Percentiles rank a stretch among this genome's conserved stretches.
These are phyloP conservation scores for Neurospora terricola DNA, from an alignment of 495 filamentous ascomycete genomes.

Conservation along the genomic window DNA sequence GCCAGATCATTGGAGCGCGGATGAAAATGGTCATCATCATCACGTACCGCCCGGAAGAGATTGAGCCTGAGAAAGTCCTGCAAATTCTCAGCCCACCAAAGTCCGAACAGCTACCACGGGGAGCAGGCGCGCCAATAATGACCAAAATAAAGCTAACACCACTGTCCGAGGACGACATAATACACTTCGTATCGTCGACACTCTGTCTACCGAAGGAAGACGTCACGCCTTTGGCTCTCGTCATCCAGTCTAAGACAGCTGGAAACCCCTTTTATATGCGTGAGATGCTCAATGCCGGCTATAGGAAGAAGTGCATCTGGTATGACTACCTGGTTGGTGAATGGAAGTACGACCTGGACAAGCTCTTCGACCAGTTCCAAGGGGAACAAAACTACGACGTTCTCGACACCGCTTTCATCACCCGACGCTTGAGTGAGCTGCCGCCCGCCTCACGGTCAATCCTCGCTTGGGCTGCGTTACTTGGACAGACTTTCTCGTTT, in stretches of 20 bases:
- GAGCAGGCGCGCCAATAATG: slow-evolving; percentile 32
- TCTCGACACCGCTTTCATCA: slow-evolving; percentile 72
- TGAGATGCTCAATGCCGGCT: slow-evolving; percentile 81
- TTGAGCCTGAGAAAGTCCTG: slow-evolving; percentile 34
- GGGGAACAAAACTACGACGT: slow-evolving; percentile 64
- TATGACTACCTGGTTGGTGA: slow-evolving; percentile 69
- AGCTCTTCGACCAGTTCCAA: slow-evolving; percentile 72
- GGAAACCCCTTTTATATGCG: slow-evolving; percentile 84
- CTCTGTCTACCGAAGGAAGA: slow-evolving; percentile 53
- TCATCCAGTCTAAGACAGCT: slow-evolving; percentile 70
- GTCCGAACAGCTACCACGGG: slow-evolving; percentile 35
- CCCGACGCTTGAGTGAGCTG: slow-evolving; percentile 63
- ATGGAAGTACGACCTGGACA: slow-evolving; percentile 80
- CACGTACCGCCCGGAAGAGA: slow-evolving; percentile 48
- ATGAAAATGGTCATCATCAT: slow-evolving; percentile 73
- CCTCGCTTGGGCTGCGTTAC: slow-evolving; percentile 72
- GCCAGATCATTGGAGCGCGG: slow-evolving; percentile 58
- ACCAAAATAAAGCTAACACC: slow-evolving; percentile 59
- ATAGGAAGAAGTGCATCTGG: slow-evolving; percentile 78
- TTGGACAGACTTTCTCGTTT: slow-evolving; percentile 75
- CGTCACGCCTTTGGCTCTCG: slow-evolving; percentile 52
- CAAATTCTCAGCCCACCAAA: slow-evolving; percentile 36
- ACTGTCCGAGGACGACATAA: slow-evolving; percentile 62
- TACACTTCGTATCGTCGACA: slow-evolving; percentile 66
- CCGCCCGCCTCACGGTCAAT: slow-evolving; percentile 63